A percentile compares a stretch with the other conserved stretches of the same genome.
Evolutionary conservation across 805 yeast genomes (phyloP).

Genomic region (Starmerella bacillaris): DNA sequence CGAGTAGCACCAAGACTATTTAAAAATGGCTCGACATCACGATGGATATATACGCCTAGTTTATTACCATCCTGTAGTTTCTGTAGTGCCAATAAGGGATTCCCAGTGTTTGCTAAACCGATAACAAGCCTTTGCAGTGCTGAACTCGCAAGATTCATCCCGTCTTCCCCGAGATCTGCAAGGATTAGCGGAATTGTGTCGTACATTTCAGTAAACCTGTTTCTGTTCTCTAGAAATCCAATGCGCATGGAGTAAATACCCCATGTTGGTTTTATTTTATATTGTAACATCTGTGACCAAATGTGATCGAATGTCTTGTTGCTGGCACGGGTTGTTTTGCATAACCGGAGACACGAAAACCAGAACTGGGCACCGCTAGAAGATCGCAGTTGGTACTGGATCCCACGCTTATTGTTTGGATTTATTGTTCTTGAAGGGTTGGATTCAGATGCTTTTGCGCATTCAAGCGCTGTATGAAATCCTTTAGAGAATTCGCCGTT

Average conservation of each 20-base stretch:
- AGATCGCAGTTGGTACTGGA: constrained; percentile 9
- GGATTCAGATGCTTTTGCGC: constrained; percentile 8
- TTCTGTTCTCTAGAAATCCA: constrained; percentile 11
- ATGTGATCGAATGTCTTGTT: constrained; percentile 8
- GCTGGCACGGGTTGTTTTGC: constrained; percentile 8
- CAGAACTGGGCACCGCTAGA: constrained; percentile 14
- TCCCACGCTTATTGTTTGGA: too few relatives aligned
- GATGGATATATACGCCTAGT: constrained; percentile 13
- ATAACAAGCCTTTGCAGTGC: constrained; percentile 9
- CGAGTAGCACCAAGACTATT: constrained; percentile 12
- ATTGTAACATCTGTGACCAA: constrained; percentile 10
- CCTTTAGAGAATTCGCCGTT: constrained; percentile 17
- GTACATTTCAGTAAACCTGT: constrained; percentile 13
- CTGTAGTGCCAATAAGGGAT: constrained; percentile 13
- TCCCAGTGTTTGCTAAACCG: constrained; percentile 15
- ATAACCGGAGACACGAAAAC: constrained; percentile 17
- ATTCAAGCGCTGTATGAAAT: constrained; percentile 11
- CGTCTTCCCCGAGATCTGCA: constrained; percentile 2
- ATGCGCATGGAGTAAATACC: constrained; percentile 14
- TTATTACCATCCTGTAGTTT: constrained; percentile 13
- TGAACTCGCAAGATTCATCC: constrained; percentile 6
- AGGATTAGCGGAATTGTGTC: constrained; percentile 8
- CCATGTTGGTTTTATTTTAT: constrained; percentile 8
- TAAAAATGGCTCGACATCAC: constrained; percentile 9
- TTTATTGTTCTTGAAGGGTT: too few relatives aligned